Conservation (phyloP, 1,284 basidiomycete species). For the Naganishia sp. region DNA sequence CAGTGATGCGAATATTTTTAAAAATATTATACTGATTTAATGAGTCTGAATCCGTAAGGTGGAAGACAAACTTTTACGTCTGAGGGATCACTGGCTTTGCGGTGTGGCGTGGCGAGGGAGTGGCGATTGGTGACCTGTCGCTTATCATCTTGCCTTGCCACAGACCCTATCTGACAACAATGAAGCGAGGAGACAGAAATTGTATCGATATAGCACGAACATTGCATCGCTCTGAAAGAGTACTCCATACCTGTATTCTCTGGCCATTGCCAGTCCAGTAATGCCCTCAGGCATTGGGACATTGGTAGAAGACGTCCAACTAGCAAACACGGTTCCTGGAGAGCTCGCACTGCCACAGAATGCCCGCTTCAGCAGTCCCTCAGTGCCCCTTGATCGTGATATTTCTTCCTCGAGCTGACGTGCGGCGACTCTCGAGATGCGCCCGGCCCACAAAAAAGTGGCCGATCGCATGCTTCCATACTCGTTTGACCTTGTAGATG, state of each 20-base stretch:
- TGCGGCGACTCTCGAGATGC: not conserved
- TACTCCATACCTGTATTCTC: too few relatives aligned
- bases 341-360: too few relatives aligned
- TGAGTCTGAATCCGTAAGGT: conserved; percentile 34
- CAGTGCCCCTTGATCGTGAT: too few relatives aligned
- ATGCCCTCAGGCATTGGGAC: too few relatives aligned
- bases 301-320: too few relatives aligned
- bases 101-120: not conserved
- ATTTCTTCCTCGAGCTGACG: not conserved
- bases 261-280: too few relatives aligned
- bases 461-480: not conserved
- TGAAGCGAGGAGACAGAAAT: not conserved
- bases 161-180: too few relatives aligned
- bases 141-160: too few relatives aligned
- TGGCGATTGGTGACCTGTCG: not conserved
- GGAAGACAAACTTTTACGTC: conserved; percentile 32
- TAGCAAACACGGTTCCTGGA: too few relatives aligned
- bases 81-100: conserved; percentile 25
- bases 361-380: too few relatives aligned
- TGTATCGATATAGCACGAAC: conserved; percentile 6
- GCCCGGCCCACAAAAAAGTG: conserved; percentile 18
- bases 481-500: not conserved
- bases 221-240: not conserved
- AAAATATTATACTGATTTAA: conserved; percentile 36
- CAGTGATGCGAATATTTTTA: conserved; percentile 31